Conservation (phyloP, 768 basidiomycete species). For the Suillus weaverae region DNA sequence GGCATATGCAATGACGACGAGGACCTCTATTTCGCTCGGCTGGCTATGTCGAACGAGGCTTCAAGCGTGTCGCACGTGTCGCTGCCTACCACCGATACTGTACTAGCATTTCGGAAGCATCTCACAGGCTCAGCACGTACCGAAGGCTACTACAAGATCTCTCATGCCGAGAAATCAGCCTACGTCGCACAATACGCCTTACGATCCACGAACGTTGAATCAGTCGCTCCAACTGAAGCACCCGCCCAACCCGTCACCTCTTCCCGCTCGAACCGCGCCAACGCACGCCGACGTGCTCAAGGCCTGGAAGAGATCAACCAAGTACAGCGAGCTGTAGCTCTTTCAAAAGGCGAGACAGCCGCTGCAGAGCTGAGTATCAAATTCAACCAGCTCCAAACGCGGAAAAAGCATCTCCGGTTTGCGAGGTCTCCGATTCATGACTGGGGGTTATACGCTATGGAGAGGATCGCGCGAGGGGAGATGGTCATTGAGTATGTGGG, state of each 20-base stretch:
- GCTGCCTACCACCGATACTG: constrained; percentile 40
- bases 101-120: constrained; percentile 69
- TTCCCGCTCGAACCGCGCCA: constrained; percentile 89
- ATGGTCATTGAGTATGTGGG: constrained; percentile 99
- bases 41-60: constrained; percentile 27
- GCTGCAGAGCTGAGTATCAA: constrained; percentile 80
- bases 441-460: constrained; percentile 98
- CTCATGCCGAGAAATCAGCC: constrained; percentile 84
- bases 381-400: constrained; percentile 96
- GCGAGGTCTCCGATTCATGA: constrained; percentile 95
- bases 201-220: constrained; percentile 49
- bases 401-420: constrained; percentile 97
- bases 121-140: constrained; percentile 86
- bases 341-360: constrained; percentile 74
- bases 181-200: constrained; percentile 89
- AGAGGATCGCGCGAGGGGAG: constrained; percentile 88
- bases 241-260: constrained; percentile 61
- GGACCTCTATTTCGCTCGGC: constrained; percentile 76
- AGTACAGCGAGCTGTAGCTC: constrained; percentile 74
- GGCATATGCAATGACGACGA: constrained; percentile 85
- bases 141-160: constrained; percentile 95
- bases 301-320: constrained; percentile 95
- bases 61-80: constrained; percentile 24
- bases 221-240: constrained; percentile 40
- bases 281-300: constrained; percentile 85